Base-by-base conservation (phyloP, 176 grass and related monocot species). In the Oryza punctata region DNA sequence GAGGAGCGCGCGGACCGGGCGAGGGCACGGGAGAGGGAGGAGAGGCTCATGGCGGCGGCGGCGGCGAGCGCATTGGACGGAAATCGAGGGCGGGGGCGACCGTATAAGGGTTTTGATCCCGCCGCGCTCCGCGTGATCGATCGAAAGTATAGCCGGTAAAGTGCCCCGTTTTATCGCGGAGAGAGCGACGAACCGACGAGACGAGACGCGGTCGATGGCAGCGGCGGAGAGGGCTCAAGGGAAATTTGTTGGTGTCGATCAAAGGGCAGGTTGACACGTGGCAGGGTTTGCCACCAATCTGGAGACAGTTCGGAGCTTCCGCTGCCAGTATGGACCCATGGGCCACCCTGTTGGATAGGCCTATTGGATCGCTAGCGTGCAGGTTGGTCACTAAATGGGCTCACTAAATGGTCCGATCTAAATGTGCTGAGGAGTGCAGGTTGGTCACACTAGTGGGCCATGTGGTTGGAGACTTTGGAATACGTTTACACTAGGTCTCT, bases 1-100 rank as follows among this genome's bases (percentile, higher is more conserved):
- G 90, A 79, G 72, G 88, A 91, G 77, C 88, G 78, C 14, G 41
- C 84, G 78, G 89, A 97, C 84, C 91, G 90, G 78, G 70, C 73
- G 85, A 98, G 82, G 67, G 79, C 89, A 65, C 92, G 93, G 44
- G 75, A 82, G 72, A 98, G 76, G 78, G 87, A 45, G 73, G 90
- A 70, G 79, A 93, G 85, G 73, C 68, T 91, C 95, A 97, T 97
- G 69, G 82, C 65, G 78, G 43, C 47, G 66, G 43, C 40, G 66
- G 37, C 6, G 68, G 74, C 49, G 32, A 61, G 33, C 69, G 87
- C 76, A 67, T 75, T 40, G 72, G 64, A 45, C 11, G 66, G 61
- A 38, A 23, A 37, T 37, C 6, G 33, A 38, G 37, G 37, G 7
- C 26, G 13, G 41, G 35, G 69, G 3, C 25, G 1, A 33, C 70